phyloP scores from a whole-genome alignment of 306 rosid species.

The Casuarina cunninghamiana region DNA sequence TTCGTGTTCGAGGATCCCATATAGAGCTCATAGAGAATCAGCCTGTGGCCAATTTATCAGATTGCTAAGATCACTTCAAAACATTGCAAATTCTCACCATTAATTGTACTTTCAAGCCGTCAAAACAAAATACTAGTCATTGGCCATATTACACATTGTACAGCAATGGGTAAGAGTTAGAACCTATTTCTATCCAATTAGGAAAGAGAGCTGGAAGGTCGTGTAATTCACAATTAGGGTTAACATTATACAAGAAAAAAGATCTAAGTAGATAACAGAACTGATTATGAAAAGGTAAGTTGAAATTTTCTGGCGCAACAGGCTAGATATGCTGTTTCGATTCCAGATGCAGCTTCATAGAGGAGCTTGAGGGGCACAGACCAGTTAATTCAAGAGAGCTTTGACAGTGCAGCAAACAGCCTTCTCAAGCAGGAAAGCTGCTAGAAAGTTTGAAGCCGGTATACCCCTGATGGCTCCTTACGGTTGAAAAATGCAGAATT shows the following conservation, averaged over 20 bases:
- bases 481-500: slow-evolving; percentile 14
- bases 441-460: slow-evolving; percentile 11
- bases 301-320: neutral
- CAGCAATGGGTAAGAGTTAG: neutral
- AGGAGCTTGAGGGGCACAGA: slow-evolving; percentile 12
- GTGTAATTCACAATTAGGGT: neutral
- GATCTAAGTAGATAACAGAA: slow-evolving; percentile 17
- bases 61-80: no score
- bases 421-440: slow-evolving; percentile 4
- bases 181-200: neutral
- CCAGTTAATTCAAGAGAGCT: slow-evolving; percentile 9
- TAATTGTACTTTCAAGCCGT: neutral
- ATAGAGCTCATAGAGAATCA: no score
- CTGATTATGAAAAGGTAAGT: neutral
- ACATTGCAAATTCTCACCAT: neutral
- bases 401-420: neutral
- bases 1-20: no score
- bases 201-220: neutral
- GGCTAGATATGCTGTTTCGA: neutral
- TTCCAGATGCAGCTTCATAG: slow-evolving; percentile 20
- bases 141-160: neutral
- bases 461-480: slow-evolving; percentile 1
- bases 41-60: no score
- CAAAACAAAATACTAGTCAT: neutral
- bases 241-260: slow-evolving; percentile 15